Evolutionary conservation across 306 rosid species (phyloP).

Genomic region (Cucurbita ficifolia): DNA sequence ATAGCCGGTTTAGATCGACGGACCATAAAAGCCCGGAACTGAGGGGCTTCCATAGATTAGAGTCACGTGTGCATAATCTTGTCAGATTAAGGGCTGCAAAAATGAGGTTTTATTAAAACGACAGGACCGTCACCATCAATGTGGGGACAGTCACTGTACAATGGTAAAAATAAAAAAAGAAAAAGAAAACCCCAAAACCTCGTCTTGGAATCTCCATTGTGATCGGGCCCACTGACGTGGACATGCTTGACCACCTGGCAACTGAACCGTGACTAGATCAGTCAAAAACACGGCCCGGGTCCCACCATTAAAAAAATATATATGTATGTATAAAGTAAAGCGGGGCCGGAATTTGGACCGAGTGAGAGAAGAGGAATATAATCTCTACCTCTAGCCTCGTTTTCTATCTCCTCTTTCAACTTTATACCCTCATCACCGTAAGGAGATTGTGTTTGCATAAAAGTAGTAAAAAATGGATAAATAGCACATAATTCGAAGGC

Average conservation of each 20-base stretch:
- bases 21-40: background rate
- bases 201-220: conserved; percentile 3
- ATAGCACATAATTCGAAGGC: too few relatives aligned
- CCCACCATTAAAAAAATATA: background rate
- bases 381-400: too few relatives aligned
- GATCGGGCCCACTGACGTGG: conserved; percentile 5
- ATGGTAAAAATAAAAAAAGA: background rate
- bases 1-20: background rate
- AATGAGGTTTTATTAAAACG: background rate
- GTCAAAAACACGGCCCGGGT: background rate
- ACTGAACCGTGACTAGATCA: conserved; percentile 1
- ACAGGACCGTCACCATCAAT: conserved; percentile 1
- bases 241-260: conserved; percentile 4
- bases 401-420: too few relatives aligned
- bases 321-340: too few relatives aligned
- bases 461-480: too few relatives aligned
- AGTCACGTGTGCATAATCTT: conserved; percentile 1
- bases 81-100: background rate
- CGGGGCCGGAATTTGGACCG: too few relatives aligned
- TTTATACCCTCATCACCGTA: too few relatives aligned
- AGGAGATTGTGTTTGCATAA: too few relatives aligned
- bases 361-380: too few relatives aligned
- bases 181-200: background rate
- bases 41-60: background rate
- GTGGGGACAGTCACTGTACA: background rate